phyloP scores from a whole-genome alignment of 805 yeast species.

The Wickerhamiella australiensis region DNA sequence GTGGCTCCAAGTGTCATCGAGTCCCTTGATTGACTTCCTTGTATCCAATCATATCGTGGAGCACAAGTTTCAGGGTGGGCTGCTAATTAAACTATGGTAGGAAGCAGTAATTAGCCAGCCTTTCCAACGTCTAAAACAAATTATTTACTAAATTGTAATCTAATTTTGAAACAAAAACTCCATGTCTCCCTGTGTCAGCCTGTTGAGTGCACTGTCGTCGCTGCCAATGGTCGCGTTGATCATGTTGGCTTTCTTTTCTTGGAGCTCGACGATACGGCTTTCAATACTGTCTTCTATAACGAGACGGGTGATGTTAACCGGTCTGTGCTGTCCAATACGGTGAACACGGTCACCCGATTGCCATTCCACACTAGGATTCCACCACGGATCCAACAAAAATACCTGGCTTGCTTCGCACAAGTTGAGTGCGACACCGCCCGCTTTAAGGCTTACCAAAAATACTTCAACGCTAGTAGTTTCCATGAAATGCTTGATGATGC shows the following conservation, averaged over 20 bases:
- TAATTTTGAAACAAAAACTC: slow-evolving; percentile 86
- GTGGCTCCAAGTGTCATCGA: neutral
- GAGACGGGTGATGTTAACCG: slow-evolving; percentile 82
- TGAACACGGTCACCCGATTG: slow-evolving; percentile 97
- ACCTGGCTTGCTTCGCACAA: slow-evolving; percentile 96
- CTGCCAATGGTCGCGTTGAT: slow-evolving; percentile 90
- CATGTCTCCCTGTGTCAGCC: slow-evolving; percentile 85
- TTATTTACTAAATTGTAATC: no score
- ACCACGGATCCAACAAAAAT: slow-evolving; percentile 95
- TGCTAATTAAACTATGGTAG: neutral
- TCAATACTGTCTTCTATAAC: slow-evolving; percentile 96
- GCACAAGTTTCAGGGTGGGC: neutral
- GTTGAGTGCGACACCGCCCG: slow-evolving; percentile 97
- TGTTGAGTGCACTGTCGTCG: slow-evolving; percentile 80
- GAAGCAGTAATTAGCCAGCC: no score
- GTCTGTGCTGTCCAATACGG: slow-evolving; percentile 91
- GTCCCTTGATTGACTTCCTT: neutral
- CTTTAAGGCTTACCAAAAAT: slow-evolving; percentile 85
- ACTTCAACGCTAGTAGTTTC: slow-evolving; percentile 86
- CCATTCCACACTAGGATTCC: slow-evolving; percentile 98
- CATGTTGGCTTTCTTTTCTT: slow-evolving; percentile 97
- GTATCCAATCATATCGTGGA: neutral
- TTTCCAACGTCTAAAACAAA: no score
- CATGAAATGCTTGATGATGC: slow-evolving; percentile 83
- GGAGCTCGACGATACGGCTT: slow-evolving; percentile 87